phyloP scores from a whole-genome alignment of 257 asterid species.

The Ballota nigra region DNA sequence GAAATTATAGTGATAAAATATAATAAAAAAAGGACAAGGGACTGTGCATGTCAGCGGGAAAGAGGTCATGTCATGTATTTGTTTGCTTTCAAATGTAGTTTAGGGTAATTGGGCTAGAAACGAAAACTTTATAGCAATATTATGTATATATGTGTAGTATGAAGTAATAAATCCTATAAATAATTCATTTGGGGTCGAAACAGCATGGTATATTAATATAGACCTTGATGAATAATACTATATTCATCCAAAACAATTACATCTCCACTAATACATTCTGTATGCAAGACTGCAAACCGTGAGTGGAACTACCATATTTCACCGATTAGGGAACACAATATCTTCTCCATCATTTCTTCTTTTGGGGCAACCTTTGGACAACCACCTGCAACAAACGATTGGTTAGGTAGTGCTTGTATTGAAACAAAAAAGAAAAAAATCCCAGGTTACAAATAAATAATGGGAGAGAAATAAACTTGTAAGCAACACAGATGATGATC shows the following conservation, averaged over 20 bases:
- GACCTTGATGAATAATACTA: neutral
- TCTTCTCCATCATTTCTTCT: constrained; percentile 57
- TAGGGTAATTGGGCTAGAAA: no score
- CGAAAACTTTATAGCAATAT: no score
- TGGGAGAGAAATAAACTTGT: neutral
- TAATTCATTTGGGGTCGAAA: neutral
- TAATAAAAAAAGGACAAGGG: no score
- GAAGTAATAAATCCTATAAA: no score
- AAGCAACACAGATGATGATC: neutral
- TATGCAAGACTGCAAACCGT: neutral
- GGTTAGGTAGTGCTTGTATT: no score
- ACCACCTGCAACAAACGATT: constrained; percentile 50
- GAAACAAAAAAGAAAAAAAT: no score
- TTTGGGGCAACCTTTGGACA: constrained; percentile 82
- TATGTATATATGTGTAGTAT: no score
- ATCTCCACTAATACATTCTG: neutral
- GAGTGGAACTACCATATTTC: neutral
- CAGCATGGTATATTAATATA: neutral
- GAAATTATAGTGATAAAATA: no score
- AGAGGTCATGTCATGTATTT: no score
- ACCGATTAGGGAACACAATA: neutral
- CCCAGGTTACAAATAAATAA: no score
- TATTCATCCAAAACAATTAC: neutral
- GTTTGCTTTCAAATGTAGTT: no score
- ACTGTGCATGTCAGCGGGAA: no score